Evolutionary conservation across 768 basidiomycete genomes (phyloP), one percentile per base, ranked within the genome.

Genomic region (Pleurotus giganteus): DNA sequence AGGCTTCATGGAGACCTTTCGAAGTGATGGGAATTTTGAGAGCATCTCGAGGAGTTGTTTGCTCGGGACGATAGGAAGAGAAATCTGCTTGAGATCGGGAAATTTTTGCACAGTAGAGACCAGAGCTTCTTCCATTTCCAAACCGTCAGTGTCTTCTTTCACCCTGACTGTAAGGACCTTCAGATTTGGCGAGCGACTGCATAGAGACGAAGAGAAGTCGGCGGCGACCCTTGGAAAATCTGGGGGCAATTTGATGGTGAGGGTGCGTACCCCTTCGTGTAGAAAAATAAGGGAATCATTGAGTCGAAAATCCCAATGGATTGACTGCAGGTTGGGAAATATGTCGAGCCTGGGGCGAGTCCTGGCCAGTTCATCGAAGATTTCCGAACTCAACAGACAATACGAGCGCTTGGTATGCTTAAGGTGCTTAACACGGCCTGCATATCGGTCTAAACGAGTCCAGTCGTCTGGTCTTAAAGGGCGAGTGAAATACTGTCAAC

Each of bases 361-460:
- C 41, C 41, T 8, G 21, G 41, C 41, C 21, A 43, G 9, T 23
- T 43, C 11, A 17, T 43, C 41, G 3, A 82, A 79, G 54, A 72
- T 71, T 47, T 65, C 65, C 19, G 66, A 66, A 53, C 66, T 58
- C 7, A 79, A 63, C 21, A 64, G 23, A 12, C 54, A 52, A 58
- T 49, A 49, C 9, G n/a, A 15, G 9, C 8, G 19, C 13, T 13
- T 8, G 65, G 54, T 46, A 60, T 64, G 44, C 54, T 60, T n/a
- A 19, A 84, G 54, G 3, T 59, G 65, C 9, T 81, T 73, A n/a
- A 85, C 75, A 44, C 80, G 77, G 15, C 67, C 61, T 17, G 73
- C 75, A 58, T 86, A 87, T 37, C 72, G 75, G 53, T 78, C 72
- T 60, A 85, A 83, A 28, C 76, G 69, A n/a, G 63, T 63, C 86